Percentiles rank a stretch among this genome's conserved stretches.
Conservation (phyloP, 2,329 filamentous ascomycete species). For the Zarea fungicola region DNA sequence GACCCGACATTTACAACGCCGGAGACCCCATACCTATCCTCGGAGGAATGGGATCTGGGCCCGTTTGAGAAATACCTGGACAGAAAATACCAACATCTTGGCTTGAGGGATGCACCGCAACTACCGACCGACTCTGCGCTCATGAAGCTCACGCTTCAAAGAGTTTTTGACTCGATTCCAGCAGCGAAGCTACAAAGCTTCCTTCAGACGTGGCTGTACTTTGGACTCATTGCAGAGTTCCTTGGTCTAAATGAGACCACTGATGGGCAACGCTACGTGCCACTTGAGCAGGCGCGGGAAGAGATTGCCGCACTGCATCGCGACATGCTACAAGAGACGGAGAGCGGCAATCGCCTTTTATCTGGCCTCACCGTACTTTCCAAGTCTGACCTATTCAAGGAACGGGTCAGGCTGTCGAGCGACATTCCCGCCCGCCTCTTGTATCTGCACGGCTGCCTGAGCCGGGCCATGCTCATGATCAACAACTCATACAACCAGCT, state of each 20-base stretch:
- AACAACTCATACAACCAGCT: conserved; percentile 17
- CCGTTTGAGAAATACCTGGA: conserved; percentile 22
- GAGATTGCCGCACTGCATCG: conserved; percentile 17
- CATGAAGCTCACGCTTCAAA: background rate
- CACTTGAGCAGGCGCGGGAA: conserved; percentile 5
- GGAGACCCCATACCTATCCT: conserved; percentile 21
- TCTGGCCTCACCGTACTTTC: conserved; percentile 2
- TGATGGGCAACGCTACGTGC: conserved; percentile 14
- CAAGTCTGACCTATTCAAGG: conserved; percentile 4
- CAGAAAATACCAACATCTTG: conserved; percentile 15
- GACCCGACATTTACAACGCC: conserved; percentile 15
- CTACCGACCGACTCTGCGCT: conserved; percentile 13
- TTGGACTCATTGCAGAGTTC: conserved; percentile 27
- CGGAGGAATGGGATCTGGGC: conserved; percentile 22
- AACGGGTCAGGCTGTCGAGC: conserved; percentile 12
- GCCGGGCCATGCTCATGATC: conserved; percentile 16
- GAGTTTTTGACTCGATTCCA: conserved; percentile 17
- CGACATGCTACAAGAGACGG: conserved; percentile 7
- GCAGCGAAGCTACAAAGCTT: conserved; percentile 21
- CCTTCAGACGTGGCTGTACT: conserved; percentile 30
- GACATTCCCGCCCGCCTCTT: conserved; percentile 14
- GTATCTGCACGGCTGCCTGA: conserved; percentile 19
- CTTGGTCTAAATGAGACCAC: conserved; percentile 21
- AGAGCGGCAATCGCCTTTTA: conserved; percentile 7
- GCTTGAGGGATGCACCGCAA: conserved; percentile 13